Base-by-base conservation (phyloP, 2,329 filamentous ascomycete genomes). In the Golovinomyces cichoracearum region DNA sequence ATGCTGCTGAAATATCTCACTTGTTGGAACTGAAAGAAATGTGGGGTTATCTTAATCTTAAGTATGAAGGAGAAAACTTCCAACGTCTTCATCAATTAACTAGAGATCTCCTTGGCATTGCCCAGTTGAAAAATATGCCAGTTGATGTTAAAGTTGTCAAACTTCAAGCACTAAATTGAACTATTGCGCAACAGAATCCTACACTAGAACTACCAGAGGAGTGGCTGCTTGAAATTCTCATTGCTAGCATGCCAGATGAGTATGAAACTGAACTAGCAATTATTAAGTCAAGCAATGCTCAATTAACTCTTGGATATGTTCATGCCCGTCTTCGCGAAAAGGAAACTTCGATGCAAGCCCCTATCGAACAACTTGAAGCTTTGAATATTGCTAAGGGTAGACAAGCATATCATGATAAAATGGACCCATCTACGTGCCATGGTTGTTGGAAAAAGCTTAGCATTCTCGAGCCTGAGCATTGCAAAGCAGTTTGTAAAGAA, bases 1-100 rank as follows among this genome's bases (percentile, higher is more conserved):
- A 42, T 42, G 40, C 40, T 23, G 40, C 40, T 38, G 40, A 42
- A n/a, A 42, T 42, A 42, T 42, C 23, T 42, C 40, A 42, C 23
- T 42, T 42, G 40, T 42, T 21, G 40, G 40, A 42, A 25, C 40
- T 21, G 12, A 26, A 25, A 26, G 40, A 26, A 42, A 42, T 42
- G 19, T 42, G 23, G 23, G 40, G 13, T 42, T 25, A 42, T n/a
- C 40, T 42, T 42, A 23, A 42, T 42, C 40, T 42, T 2, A 42
- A 42, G 23, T 23, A 42, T 42, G 40, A 42, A 25, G 40, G 23
- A 26, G 23, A 42, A 42, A 42, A 26, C 40, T 42, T 42, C 23
- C 23, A 42, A 26, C 23, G 23, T 25, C 7, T 42, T 26, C 40
- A 42, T 42, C 40, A 26, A 42, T 25, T 42, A 42, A 42, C 40